Evolutionary conservation across 2,329 filamentous ascomycete genomes (phyloP), one percentile per base, ranked within the genome.

Genomic region (Drechslera avenae): DNA sequence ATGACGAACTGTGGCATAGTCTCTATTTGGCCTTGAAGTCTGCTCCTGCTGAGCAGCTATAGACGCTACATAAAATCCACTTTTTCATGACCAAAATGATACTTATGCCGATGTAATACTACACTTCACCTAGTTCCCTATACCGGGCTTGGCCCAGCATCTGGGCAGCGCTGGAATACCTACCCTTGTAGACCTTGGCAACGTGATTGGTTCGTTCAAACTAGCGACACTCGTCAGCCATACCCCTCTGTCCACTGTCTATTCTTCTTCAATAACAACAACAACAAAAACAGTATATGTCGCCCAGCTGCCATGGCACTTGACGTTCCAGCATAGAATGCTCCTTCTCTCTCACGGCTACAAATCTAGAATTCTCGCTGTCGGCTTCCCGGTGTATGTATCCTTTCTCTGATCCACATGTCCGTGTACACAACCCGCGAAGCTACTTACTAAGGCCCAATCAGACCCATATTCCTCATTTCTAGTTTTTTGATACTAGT

Each of bases 401-500:
- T 7, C 2, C 4, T 13, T 1, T 13, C 12, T 35, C 9, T 26
- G n/a, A 21, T 26, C 17, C 30, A 14, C 8, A 5, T 14, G 5
- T n/a, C 9, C 21, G 9, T 23, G 21, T 8, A 23, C 21, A 23
- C 21, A 23, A 23, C 21, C 5, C 4, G 7, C 9, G 1, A 4
- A 10, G 7, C 16, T 31, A 8, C 28, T 21, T 17, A 16, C 35
- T 33, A 14, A 46, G 19, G 13, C n/a, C 10, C 34, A 26, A 7
- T 2, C 18, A 63, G 63, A 36, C 55, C 57, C 8, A 48, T 64
- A 8, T 52, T 63, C 34, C 37, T 62, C 36, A 5, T 54, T 2
- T 60, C 50, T 3, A 39, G 45, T 1, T 1, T 53, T 13, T 23
- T 57, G 4, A 39, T 62, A 12, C 37, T 55, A 2, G 1, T 54